phyloP scores from a whole-genome alignment of 495 filamentous ascomycete species.

The Chaetomium tenue region DNA sequence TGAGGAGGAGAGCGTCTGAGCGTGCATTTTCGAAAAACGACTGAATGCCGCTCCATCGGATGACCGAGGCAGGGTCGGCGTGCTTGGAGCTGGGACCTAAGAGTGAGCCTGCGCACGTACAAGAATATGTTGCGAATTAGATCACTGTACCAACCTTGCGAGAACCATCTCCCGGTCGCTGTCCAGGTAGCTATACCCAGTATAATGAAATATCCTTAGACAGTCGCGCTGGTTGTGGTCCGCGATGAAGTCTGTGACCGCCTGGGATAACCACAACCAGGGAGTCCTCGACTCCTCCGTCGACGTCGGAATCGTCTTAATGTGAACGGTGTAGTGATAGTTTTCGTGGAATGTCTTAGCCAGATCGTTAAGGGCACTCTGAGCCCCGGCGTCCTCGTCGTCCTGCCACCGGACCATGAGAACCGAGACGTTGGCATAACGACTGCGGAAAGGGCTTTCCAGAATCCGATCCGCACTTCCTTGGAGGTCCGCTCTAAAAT shows the following conservation, averaged over 20 bases:
- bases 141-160: slow-evolving; percentile 39
- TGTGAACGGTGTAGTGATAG: slow-evolving; percentile 45
- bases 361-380: slow-evolving; percentile 40
- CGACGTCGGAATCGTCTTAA: slow-evolving; percentile 43
- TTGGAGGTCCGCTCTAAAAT: slow-evolving; percentile 43
- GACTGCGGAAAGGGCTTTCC: slow-evolving; percentile 41
- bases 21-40: slow-evolving; percentile 46
- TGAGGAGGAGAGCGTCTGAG: slow-evolving; percentile 49
- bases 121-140: background rate
- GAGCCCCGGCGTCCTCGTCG: slow-evolving; percentile 40
- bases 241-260: slow-evolving; percentile 46
- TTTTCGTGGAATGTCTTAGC: slow-evolving; percentile 41
- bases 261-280: slow-evolving; percentile 44
- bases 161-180: slow-evolving; percentile 49
- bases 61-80: slow-evolving; percentile 39
- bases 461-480: slow-evolving; percentile 42
- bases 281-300: slow-evolving; percentile 43
- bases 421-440: slow-evolving; percentile 44
- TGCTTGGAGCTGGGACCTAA: slow-evolving; percentile 40
- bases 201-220: slow-evolving; percentile 51
- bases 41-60: slow-evolving; percentile 51
- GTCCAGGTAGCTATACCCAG: slow-evolving; percentile 48
- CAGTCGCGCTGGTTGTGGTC: slow-evolving; percentile 46
- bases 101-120: slow-evolving; percentile 10
- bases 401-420: slow-evolving; percentile 51